Evolutionary conservation across 2,329 filamentous ascomycete genomes (phyloP).

Genomic region (Fusarium begoniae): DNA sequence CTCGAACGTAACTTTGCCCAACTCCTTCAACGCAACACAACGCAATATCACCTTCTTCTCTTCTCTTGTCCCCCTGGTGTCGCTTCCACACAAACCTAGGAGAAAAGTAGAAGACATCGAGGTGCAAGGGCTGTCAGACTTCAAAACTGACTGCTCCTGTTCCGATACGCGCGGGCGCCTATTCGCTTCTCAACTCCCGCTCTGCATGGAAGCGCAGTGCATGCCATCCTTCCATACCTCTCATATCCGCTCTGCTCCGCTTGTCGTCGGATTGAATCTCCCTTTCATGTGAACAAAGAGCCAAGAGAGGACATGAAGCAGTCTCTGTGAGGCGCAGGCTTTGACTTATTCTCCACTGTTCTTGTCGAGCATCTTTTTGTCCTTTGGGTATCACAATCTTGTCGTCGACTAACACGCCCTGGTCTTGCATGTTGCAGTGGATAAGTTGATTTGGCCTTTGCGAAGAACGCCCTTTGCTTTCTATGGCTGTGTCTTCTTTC

Average conservation of each 20-base stretch:
- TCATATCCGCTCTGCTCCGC: slow-evolving; percentile 14
- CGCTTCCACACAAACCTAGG: neutral
- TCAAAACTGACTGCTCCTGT: neutral
- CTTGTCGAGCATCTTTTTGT: slow-evolving; percentile 7
- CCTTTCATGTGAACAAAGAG: slow-evolving; percentile 6
- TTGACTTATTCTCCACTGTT: neutral
- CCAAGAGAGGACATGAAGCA: neutral
- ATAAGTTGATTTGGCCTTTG: neutral
- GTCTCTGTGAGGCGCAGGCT: slow-evolving; percentile 18
- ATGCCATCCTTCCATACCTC: slow-evolving; percentile 2
- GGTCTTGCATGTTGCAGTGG: slow-evolving; percentile 5
- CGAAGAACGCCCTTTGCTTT: neutral
- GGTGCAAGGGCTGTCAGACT: neutral
- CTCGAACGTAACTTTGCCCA: slow-evolving; percentile 1
- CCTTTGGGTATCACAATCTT: neutral
- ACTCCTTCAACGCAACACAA: slow-evolving; percentile 10
- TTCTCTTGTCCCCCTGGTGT: neutral
- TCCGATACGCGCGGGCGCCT: slow-evolving; percentile 27
- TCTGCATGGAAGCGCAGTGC: slow-evolving; percentile 19
- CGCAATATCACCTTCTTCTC: slow-evolving; percentile 4
- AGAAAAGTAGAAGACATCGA: neutral
- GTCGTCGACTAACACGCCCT: slow-evolving; percentile 1
- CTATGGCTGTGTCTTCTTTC: neutral
- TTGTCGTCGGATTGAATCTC: slow-evolving; percentile 28
- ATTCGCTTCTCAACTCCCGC: slow-evolving; percentile 22